Conservation (phyloP, 179 eudicot species). For the Dionaea muscipula region DNA sequence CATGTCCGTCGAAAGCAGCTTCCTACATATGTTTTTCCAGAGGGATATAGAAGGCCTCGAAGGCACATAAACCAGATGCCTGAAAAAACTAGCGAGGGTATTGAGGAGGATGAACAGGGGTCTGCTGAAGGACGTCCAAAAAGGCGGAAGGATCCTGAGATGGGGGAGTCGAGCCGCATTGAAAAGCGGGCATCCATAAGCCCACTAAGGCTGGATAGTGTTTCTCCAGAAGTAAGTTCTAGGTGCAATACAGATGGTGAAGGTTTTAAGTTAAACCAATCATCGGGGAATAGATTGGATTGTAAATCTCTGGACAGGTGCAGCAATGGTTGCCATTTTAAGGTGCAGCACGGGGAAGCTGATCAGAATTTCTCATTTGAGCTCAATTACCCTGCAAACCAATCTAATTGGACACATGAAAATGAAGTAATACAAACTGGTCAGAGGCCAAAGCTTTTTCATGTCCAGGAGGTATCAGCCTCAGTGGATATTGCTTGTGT, state of each 20-base stretch:
- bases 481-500: slow-evolving; percentile 19
- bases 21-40: slow-evolving; percentile 29
- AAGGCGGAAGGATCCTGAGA: slow-evolving; percentile 27
- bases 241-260: slow-evolving; percentile 21
- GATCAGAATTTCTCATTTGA: slow-evolving; percentile 3
- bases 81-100: slow-evolving; percentile 21
- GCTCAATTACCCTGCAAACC: slow-evolving; percentile 13
- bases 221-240: slow-evolving; percentile 33
- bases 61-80: slow-evolving; percentile 19
- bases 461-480: slow-evolving; percentile 11
- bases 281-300: slow-evolving; percentile 6
- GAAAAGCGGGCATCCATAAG: slow-evolving; percentile 38
- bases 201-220: slow-evolving; percentile 28
- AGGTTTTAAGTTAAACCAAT: slow-evolving; percentile 10
- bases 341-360: slow-evolving; percentile 4
- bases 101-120: slow-evolving; percentile 21
- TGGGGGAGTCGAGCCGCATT: slow-evolving; percentile 18
- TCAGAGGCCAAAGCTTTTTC: slow-evolving; percentile 1
- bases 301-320: slow-evolving; percentile 21
- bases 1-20: slow-evolving; percentile 60
- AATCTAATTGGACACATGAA: slow-evolving; percentile 4
- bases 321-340: slow-evolving; percentile 8
- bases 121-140: slow-evolving; percentile 26
- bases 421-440: slow-evolving; percentile 8
- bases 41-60: slow-evolving; percentile 12